These are phyloP conservation scores for Danielozyma ontarioensis DNA, from an alignment of 805 yeast genomes.

Conservation along the genomic window DNA sequence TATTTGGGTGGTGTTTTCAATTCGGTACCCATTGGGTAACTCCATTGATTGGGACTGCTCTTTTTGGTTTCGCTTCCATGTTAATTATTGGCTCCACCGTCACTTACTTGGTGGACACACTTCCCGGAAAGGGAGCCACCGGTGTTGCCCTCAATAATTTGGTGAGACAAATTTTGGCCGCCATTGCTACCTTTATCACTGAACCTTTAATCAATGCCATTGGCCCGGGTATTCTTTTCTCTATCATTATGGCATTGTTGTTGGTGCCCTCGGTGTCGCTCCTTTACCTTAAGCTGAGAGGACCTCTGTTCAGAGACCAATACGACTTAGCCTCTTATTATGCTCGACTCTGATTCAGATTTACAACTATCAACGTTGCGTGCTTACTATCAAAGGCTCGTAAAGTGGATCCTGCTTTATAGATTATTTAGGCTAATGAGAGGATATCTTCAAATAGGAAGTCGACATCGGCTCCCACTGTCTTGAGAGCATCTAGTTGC, in stretches of 20 bases:
- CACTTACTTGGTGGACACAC: slow-evolving; percentile 75
- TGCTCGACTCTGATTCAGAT: slow-evolving; percentile 36
- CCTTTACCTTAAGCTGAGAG: slow-evolving; percentile 45
- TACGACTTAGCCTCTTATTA: slow-evolving; percentile 56
- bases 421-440: slow-evolving; percentile 23
- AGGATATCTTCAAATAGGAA: slow-evolving; percentile 51
- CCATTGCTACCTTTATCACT: slow-evolving; percentile 67
- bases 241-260: slow-evolving; percentile 60
- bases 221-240: slow-evolving; percentile 65
- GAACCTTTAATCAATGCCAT: slow-evolving; percentile 66
- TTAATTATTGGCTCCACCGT: slow-evolving; percentile 75
- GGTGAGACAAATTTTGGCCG: slow-evolving; percentile 67
- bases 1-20: slow-evolving; percentile 80
- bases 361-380: too few species aligned
- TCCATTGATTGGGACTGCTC: slow-evolving; percentile 76
- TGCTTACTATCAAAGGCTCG: too few species aligned
- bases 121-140: slow-evolving; percentile 86
- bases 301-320: slow-evolving; percentile 59
- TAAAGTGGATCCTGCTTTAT: too few species aligned
- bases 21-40: slow-evolving; percentile 66
- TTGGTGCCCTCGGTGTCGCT: slow-evolving; percentile 38
- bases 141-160: slow-evolving; percentile 83
- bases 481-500: slow-evolving; percentile 59
- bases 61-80: slow-evolving; percentile 82
- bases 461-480: slow-evolving; percentile 69